Evolutionary conservation across 352 stramenopile genomes (phyloP), one percentile per base, ranked within the genome.

Genomic region (Globisporangium spiculum): DNA sequence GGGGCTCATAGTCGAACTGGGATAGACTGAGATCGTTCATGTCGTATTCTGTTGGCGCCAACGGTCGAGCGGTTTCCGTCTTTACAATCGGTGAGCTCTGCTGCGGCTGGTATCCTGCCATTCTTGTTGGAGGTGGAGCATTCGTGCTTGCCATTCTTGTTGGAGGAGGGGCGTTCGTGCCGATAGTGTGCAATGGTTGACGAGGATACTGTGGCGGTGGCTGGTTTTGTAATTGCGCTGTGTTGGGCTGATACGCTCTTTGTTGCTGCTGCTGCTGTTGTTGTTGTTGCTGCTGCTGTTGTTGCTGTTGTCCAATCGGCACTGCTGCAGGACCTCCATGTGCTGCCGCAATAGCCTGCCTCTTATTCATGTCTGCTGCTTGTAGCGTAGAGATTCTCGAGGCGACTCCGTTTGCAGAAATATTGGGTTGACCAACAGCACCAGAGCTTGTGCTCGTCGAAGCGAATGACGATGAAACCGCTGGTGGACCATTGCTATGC

Each of bases 21-120:
- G 88, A 96, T 24, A 92, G 71, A 68, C 88, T 92, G 10, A 96
- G 75, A 46, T 93, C 88, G 61, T 93, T 86, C 63, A 96, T 87
- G 46, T 91, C 81, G 65, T 78, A 93, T 65, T 77, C 83, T 48
- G 55, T 34, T 34, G 48, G 32, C 38, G 38, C 2, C 30, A 44
- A 26, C 20, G n/a, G 16, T 53, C 61, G 53, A 27, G 65, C 18
- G 1, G 9, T 32, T 53, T 80, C 74, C 1, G 62, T 60, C 57
- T 74, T 81, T 48, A 79, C 69, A 24, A 74, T 72, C 6, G 67
- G 61, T 14, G 55, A 41, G 9, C 22, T 65, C 6, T 68, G 67
- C 12, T 65, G 67, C 8, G 59, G 20, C 22, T 66, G 65, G 41
- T 71, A 72, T 27, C 54, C 68, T 22, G 30, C 36, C 71, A 50